phyloP scores from a whole-genome alignment of 2,329 filamentous ascomycete genomes.

The Fusarium bulbicola region DNA sequence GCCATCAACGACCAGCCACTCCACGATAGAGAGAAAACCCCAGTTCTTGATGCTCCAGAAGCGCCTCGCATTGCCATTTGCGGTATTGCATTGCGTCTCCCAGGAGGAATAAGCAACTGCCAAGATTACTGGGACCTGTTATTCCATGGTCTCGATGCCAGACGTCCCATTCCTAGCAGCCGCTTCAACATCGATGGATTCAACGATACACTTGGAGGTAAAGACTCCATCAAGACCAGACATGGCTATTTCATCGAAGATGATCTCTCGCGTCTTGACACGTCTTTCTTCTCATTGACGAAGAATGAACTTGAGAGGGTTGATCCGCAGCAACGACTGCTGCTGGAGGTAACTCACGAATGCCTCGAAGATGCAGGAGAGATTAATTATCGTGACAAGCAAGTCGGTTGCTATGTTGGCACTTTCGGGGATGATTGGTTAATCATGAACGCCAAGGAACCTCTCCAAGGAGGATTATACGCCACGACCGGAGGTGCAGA shows the following conservation, averaged over 20 bases:
- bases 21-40: background rate
- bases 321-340: conserved; percentile 8
- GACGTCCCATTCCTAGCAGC: background rate
- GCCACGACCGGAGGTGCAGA: background rate
- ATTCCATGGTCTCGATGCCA: background rate
- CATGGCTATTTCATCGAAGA: conserved; percentile 7
- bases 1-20: background rate
- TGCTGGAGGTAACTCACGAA: background rate
- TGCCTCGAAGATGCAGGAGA: conserved; percentile 7
- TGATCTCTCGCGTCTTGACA: background rate
- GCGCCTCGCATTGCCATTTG: background rate
- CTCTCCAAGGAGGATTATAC: background rate
- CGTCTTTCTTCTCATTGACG: background rate
- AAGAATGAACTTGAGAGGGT: background rate
- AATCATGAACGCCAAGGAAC: background rate
- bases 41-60: background rate
- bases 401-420: conserved; percentile 1
- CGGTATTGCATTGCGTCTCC: conserved; percentile 5
- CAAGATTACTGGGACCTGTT: conserved; percentile 1
- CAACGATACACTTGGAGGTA: background rate
- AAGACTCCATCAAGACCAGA: background rate
- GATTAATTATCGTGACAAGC: background rate
- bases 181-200: conserved; percentile 9
- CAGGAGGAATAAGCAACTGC: background rate
- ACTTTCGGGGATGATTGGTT: conserved; percentile 9